Base-by-base conservation (phyloP, 129 eudicot species). In the Escallonia rubra region DNA sequence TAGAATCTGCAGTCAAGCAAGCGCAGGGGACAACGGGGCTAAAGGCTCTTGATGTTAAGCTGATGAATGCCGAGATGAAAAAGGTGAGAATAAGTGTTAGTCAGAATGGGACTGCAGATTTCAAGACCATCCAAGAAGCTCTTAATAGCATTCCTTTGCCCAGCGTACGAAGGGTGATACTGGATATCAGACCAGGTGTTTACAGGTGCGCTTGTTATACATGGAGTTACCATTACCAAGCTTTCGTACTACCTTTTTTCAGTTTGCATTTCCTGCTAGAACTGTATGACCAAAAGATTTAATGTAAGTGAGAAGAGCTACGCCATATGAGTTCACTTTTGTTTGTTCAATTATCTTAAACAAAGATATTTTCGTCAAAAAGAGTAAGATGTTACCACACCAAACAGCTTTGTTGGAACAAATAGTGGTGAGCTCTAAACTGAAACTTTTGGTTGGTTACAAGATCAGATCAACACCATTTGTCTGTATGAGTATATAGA, bases 61-160 rank as follows among this genome's bases (percentile, higher is more conserved):
- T 82, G 43, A 65, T 53, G 62, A 62, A 51, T 57, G 90, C 90
- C 0, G 90, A 84, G 79, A 64, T 57, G 39, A 74, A 77, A 44
- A 74, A 61, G 64, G 11, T 54, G 41, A 70, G 54, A 60, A 49
- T 84, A 39, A 72, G 65, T 12, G 81, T 80, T 11, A 54, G 61
- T 54, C 86, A 77, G 67, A 64, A 74, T 48, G 86, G 86, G 7
- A 73, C 15, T 6, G 86, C 68, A 4, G 61, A 77, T 70, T 80
- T 77, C 78, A 65, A 44, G 51, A 78, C 73, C 48, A 78, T 85
- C 53, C 69, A 7, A 1, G 84, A 80, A 58, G 90, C 90, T n/a
- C 16, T 85, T 5, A 47, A 60, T 7, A 71, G 72, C 76, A 64
- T 85, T 62, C 83, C 81, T 0, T 38, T 65, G 16, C 43, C 46